Conservation (phyloP, 345 rosid species). For the Syzygium aromaticum region DNA sequence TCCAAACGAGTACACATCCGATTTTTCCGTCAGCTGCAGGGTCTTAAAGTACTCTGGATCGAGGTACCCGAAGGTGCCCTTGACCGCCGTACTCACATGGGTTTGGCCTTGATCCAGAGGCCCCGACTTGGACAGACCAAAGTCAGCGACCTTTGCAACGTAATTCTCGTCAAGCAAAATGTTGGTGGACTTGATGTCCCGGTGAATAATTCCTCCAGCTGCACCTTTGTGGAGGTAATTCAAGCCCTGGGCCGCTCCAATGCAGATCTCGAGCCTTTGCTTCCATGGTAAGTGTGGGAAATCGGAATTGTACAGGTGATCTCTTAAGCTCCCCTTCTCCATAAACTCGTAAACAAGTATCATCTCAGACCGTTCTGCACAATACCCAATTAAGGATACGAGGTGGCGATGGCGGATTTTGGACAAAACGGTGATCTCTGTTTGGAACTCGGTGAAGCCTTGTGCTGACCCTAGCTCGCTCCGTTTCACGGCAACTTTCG, state of each 20-base stretch:
- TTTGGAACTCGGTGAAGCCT: slow-evolving; percentile 41
- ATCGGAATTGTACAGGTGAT: slow-evolving; percentile 30
- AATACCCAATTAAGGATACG: slow-evolving; percentile 61
- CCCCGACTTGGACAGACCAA: slow-evolving; percentile 43
- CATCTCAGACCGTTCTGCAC: slow-evolving; percentile 50
- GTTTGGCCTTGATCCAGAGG: slow-evolving; percentile 11
- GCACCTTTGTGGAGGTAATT: slow-evolving; percentile 43
- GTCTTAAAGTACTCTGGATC: slow-evolving; percentile 47
- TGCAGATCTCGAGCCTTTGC: slow-evolving; percentile 53
- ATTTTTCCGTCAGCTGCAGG: slow-evolving; percentile 43
- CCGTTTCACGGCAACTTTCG: slow-evolving; percentile 41
- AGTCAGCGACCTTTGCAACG: slow-evolving; percentile 52
- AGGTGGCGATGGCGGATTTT: slow-evolving; percentile 62
- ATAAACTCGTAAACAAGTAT: slow-evolving; percentile 51
- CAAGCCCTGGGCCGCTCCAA: slow-evolving; percentile 46
- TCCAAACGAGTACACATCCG: slow-evolving; percentile 52
- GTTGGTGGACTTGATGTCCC: slow-evolving; percentile 57
- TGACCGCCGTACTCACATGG: slow-evolving; percentile 29
- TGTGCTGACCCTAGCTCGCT: slow-evolving; percentile 37
- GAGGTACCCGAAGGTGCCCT: slow-evolving; percentile 52
- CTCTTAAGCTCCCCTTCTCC: slow-evolving; percentile 46
- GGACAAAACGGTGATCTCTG: slow-evolving; percentile 46
- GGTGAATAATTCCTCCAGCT: slow-evolving; percentile 38
- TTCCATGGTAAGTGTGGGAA: slow-evolving; percentile 33
- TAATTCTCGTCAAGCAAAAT: slow-evolving; percentile 35